phyloP scores from a whole-genome alignment of 1,284 basidiomycete genomes.

The Ganoderma lingzhi region DNA sequence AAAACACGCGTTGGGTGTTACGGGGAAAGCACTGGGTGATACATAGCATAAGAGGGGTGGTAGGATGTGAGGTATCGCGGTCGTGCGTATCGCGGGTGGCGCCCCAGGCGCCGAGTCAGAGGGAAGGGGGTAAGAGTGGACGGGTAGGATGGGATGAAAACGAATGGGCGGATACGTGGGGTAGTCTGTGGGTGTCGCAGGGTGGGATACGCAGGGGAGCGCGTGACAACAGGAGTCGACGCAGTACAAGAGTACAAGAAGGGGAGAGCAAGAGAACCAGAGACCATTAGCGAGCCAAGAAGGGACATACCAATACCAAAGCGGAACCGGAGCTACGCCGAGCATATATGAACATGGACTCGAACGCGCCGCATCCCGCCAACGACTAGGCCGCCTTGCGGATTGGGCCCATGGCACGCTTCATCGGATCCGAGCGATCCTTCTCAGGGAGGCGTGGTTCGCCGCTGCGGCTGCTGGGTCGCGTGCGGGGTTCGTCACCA shows the following conservation, averaged over 20 bases:
- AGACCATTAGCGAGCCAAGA: neutral
- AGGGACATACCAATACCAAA: neutral
- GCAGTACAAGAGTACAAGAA: neutral
- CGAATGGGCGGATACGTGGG: neutral
- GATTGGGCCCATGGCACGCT: conserved; percentile 37
- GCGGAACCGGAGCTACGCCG: neutral
- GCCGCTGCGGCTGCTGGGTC: conserved; percentile 29
- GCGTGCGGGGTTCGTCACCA: conserved; percentile 27
- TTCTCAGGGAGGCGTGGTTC: conserved; percentile 35
- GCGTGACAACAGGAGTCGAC: conserved; percentile 2
- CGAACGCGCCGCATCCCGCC: neutral
- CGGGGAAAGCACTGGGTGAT: neutral
- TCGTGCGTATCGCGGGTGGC: conserved; percentile 15
- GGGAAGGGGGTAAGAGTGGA: neutral
- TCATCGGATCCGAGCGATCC: conserved; percentile 37
- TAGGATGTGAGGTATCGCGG: conserved; percentile 21
- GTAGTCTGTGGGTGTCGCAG: conserved; percentile 22
- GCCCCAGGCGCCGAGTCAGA: neutral
- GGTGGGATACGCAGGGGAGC: conserved; percentile 15
- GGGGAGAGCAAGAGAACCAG: neutral
- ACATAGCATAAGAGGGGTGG: conserved; percentile 4
- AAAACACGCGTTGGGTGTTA: neutral
- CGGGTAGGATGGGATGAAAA: neutral
- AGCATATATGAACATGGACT: neutral
- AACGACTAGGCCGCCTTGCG: conserved; percentile 15